A percentile compares a stretch with the other conserved stretches of the same genome.
Conservation (phyloP, 345 rosid genomes). For the Populus simonii region DNA sequence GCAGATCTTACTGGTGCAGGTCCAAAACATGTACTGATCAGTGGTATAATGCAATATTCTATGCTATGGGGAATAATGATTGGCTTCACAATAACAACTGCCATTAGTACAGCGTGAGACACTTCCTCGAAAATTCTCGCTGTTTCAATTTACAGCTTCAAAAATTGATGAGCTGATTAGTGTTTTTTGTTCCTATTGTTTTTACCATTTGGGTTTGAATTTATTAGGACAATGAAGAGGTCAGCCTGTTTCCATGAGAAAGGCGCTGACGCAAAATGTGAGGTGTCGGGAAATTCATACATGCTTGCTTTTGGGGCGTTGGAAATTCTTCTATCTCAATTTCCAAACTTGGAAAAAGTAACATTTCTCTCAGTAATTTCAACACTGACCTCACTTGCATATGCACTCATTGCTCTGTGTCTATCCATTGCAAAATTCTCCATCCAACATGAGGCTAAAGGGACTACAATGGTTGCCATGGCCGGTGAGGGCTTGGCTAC, state of each 20-base stretch:
- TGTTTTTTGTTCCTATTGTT: background rate
- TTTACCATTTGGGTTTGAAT: background rate
- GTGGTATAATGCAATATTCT: slow-evolving; percentile 39
- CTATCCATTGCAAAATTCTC: slow-evolving; percentile 2
- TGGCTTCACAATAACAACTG: slow-evolving; percentile 45
- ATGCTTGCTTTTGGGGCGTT: slow-evolving; percentile 20
- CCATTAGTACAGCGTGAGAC: slow-evolving; percentile 42
- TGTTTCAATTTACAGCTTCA: no score
- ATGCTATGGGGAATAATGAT: slow-evolving; percentile 40
- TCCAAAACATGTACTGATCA: slow-evolving; percentile 7
- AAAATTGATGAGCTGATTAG: background rate
- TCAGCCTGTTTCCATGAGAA: slow-evolving; percentile 22
- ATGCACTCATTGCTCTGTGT: slow-evolving; percentile 8
- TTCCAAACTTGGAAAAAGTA: slow-evolving; percentile 33
- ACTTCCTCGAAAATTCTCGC: no score
- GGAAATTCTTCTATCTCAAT: slow-evolving; percentile 41
- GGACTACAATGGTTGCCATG: background rate
- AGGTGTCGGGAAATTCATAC: slow-evolving; percentile 14
- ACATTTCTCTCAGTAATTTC: slow-evolving; percentile 14
- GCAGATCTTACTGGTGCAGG: background rate
- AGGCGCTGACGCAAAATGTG: slow-evolving; percentile 11
- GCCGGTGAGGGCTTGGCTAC: background rate
- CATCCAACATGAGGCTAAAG: background rate
- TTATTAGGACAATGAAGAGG: slow-evolving; percentile 22
- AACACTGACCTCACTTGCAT: slow-evolving; percentile 16